Evolutionary conservation across 2,329 filamentous ascomycete species (phyloP), one percentile per base, ranked within the genome.

Genomic region (Diaporthe velutina): DNA sequence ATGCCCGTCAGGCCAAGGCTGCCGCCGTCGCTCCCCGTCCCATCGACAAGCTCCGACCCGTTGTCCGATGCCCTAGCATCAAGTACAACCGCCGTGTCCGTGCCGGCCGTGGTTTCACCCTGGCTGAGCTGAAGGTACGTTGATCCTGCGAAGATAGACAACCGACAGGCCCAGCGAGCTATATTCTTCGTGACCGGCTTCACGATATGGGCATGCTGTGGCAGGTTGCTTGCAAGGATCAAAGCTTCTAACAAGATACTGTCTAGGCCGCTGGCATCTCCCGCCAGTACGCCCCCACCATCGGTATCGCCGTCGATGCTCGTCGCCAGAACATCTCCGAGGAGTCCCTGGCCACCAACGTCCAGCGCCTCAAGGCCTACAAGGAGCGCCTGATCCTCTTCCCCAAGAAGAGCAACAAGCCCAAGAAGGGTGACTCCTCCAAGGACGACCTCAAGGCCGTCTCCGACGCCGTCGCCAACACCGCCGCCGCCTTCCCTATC

Each of bases 71-170:
- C 93, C 96, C 97, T 85, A 96, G 95, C 83, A 88, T 98, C 91
- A 98, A 97, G 92, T 98, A 99, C 92, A 99, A 99, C 95, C 96
- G 97, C 86, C 95, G 95, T 86, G 94, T 97, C 85, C 94, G 97
- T 86, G 92, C 95, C 85, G 97, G 97, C 87, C 95, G 97, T 91
- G 97, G 97, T 86, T 99, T 99, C 94, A 95, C 96, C 82, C 91
- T 98, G 81, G 91, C 93, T 89, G 97, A 99, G 92, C 91, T 99
- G 86, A 99, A 99, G 96, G 96, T 98, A 94, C 80, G 86, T 76
- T 73, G 42, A 67, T 30, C 35, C 17, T 10, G 33, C 10, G 12
- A 25, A 3, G 9, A 28, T 8, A 19, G 4, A 25, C 1, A 13
- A 68, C n/a, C 33, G n/a, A 30, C 30, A 22, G 12, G 48, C 64